phyloP scores from a whole-genome alignment of 345 rosid species.

The Eucalyptus polyanthemos region DNA sequence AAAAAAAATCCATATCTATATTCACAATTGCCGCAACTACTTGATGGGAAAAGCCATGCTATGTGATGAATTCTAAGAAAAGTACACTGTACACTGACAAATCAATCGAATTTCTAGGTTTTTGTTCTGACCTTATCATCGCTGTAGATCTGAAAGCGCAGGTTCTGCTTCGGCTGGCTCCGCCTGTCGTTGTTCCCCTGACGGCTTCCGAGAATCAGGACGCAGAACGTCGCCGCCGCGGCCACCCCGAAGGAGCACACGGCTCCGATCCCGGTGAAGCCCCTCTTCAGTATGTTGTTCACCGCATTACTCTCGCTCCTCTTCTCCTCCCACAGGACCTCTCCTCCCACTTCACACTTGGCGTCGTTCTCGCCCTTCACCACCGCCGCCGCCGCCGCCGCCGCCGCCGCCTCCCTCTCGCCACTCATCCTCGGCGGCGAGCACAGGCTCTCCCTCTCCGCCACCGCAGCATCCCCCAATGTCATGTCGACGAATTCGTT shows the following conservation, averaged over 20 bases:
- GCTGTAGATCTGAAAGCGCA: constrained; percentile 51
- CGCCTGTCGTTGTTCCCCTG: constrained; percentile 11
- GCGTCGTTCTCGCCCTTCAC: background rate
- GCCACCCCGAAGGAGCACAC: constrained; percentile 87
- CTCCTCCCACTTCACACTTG: background rate
- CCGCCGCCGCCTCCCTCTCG: background rate
- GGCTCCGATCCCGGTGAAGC: constrained; percentile 78
- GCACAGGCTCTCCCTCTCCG: background rate
- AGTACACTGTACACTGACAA: background rate
- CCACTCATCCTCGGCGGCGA: constrained; percentile 25
- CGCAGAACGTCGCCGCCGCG: constrained; percentile 82
- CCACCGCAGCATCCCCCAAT: constrained; percentile 29
- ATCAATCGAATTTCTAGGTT: background rate
- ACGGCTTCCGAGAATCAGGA: constrained; percentile 53
- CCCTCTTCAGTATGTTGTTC: constrained; percentile 64
- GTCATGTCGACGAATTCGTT: constrained; percentile 95
- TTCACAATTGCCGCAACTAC: background rate
- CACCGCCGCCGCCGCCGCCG: background rate
- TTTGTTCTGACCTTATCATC: constrained; percentile 55
- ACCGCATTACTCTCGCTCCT: constrained; percentile 11
- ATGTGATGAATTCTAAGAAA: background rate
- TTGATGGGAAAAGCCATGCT: background rate
- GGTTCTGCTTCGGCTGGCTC: constrained; percentile 34
- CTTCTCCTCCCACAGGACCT: background rate
- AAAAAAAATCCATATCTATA: background rate